These are phyloP conservation scores for Rhododendron molle DNA, from an alignment of 148 eudicot species.

Conservation along the genomic window DNA sequence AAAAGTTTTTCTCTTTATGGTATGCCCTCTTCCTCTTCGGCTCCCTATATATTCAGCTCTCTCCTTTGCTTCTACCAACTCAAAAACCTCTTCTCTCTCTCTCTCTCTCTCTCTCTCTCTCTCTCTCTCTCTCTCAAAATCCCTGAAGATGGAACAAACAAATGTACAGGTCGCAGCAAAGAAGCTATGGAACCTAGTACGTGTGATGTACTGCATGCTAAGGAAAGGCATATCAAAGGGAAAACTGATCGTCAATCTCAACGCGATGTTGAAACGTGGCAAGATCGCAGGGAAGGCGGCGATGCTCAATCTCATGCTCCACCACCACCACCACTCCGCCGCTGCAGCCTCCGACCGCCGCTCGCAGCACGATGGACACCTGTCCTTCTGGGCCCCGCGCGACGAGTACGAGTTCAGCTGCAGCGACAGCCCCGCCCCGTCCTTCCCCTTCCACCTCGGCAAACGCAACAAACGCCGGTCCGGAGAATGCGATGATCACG, in stretches of 20 bases:
- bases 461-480: conserved; percentile 14
- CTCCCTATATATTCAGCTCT: conserved; percentile 12
- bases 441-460: conserved; percentile 23
- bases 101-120: conserved; percentile 2
- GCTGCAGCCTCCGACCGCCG: conserved; percentile 5
- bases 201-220: conserved; percentile 38
- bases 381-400: neutral
- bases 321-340: conserved; percentile 19
- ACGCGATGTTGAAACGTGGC: conserved; percentile 38
- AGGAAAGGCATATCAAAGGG: conserved; percentile 43
- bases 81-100: neutral
- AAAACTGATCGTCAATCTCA: conserved; percentile 42
- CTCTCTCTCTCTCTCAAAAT: neutral
- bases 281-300: conserved; percentile 43
- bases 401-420: conserved; percentile 78
- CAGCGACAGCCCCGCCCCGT: conserved; percentile 40
- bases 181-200: conserved; percentile 39
- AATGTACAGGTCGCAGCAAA: conserved; percentile 31
- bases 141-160: conserved; percentile 30
- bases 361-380: conserved; percentile 14
- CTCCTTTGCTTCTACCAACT: neutral
- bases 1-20: too few species aligned
- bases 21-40: neutral
- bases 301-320: conserved; percentile 31
- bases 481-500: conserved; percentile 3